phyloP scores from a whole-genome alignment of 768 basidiomycete species.

The Mycena latifolia region DNA sequence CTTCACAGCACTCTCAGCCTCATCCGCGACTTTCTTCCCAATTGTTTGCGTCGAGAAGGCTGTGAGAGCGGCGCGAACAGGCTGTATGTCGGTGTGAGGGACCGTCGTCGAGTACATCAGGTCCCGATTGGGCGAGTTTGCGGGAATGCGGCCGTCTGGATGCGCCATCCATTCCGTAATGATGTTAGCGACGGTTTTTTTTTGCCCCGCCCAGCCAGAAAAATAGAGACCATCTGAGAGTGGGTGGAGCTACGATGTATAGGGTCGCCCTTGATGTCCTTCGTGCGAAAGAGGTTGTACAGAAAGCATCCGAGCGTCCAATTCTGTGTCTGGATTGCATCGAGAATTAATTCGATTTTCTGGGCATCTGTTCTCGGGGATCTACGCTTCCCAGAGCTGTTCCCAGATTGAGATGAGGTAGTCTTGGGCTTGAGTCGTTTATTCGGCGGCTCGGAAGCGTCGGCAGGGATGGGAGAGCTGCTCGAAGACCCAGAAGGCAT shows the following conservation, averaged over 20 bases:
- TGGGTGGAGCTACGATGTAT: background rate
- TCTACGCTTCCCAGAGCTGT: background rate
- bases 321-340: background rate
- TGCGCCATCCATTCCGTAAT: conserved; percentile 11
- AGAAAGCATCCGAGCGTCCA: conserved; percentile 18
- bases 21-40: conserved; percentile 10
- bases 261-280: background rate
- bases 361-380: conserved; percentile 12
- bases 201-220: conserved; percentile 5
- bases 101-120: conserved; percentile 16
- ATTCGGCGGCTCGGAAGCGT: background rate
- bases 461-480: background rate
- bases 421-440: background rate
- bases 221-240: conserved; percentile 17
- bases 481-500: background rate
- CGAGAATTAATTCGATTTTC: conserved; percentile 15
- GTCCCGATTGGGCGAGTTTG: background rate
- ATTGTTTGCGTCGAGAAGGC: conserved; percentile 7
- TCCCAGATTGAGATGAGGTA: background rate
- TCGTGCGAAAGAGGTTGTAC: conserved; percentile 4
- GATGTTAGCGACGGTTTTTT: conserved; percentile 1
- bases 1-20: conserved; percentile 18
- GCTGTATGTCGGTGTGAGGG: conserved; percentile 7
- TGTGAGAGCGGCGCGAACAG: conserved; percentile 16
- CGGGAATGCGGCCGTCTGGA: conserved; percentile 12